These are phyloP conservation scores for Rhizophagus sp. DNA, from an alignment of 192 early-diverging fungal genomes.

Conservation along the genomic window DNA sequence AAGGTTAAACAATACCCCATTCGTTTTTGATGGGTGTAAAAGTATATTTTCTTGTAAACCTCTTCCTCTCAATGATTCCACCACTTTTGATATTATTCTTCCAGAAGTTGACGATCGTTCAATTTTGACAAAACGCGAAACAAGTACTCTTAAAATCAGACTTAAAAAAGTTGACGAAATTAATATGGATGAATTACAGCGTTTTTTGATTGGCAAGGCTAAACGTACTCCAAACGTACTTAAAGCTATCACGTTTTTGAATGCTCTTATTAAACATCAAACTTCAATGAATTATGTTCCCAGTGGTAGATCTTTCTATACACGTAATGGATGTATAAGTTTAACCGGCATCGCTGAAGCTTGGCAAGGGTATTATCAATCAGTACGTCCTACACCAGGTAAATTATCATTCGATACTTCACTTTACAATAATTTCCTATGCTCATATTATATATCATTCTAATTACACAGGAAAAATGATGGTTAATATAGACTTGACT, in stretches of 20 bases:
- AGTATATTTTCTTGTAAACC: constrained; percentile 68
- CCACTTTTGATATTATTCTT: constrained; percentile 59
- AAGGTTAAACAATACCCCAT: constrained; percentile 44
- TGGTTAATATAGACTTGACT: constrained; percentile 71
- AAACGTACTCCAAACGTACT: neutral
- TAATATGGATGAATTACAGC: constrained; percentile 59
- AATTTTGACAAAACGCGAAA: constrained; percentile 35
- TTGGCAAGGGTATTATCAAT: constrained; percentile 94
- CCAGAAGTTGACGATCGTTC: constrained; percentile 40
- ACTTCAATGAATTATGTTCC: constrained; percentile 79
- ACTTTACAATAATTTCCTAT: too few relatives aligned
- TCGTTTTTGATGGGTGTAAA: constrained; percentile 82
- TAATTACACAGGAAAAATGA: constrained; percentile 48
- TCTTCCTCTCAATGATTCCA: constrained; percentile 52
- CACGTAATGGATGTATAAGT: constrained; percentile 52
- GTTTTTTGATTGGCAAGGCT: constrained; percentile 51
- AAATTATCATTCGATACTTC: too few relatives aligned
- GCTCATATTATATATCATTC: neutral
- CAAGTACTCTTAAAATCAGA: constrained; percentile 62
- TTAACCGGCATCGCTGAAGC: constrained; percentile 81
- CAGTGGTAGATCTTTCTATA: constrained; percentile 90
- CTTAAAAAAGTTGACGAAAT: constrained; percentile 69
- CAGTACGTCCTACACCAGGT: constrained; percentile 55
- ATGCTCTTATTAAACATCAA: constrained; percentile 82
- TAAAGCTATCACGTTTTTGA: constrained; percentile 65